Conservation (phyloP, 495 filamentous ascomycete species). For the Daldinia childiae region DNA sequence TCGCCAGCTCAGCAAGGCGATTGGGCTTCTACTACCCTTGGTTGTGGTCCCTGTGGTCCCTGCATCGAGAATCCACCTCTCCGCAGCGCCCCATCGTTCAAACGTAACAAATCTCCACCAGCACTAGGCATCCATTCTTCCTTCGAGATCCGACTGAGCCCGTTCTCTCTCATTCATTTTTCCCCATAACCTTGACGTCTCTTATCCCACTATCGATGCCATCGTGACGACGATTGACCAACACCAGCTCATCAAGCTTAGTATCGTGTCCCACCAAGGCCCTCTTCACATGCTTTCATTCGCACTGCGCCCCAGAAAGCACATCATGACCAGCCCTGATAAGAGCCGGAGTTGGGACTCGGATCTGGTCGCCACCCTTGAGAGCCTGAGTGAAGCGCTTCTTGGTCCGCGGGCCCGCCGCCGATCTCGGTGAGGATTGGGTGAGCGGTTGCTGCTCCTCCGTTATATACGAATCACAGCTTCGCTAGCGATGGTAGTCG, state of each 20-base stretch:
- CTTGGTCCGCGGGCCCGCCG: background rate
- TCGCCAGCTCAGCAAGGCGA: constrained; percentile 3
- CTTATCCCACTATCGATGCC: background rate
- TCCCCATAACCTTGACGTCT: background rate
- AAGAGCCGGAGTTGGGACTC: constrained; percentile 46
- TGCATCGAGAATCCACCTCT: constrained; percentile 10
- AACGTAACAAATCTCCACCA: background rate
- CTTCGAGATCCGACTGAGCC: background rate
- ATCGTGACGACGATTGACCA: background rate
- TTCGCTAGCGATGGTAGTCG: constrained; percentile 40
- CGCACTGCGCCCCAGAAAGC: constrained; percentile 69
- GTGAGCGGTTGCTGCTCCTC: background rate
- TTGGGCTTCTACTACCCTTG: background rate
- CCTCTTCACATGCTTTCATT: constrained; percentile 61
- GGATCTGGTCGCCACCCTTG: constrained; percentile 69
- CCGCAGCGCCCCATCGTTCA: constrained; percentile 8
- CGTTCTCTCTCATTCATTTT: background rate
- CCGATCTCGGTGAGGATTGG: constrained; percentile 5
- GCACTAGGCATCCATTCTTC: constrained; percentile 1
- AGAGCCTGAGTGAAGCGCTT: constrained; percentile 68
- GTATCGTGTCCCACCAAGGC: constrained; percentile 62
- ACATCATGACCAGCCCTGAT: constrained; percentile 67
- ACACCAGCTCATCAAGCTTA: constrained; percentile 34
- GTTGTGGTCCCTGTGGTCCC: constrained; percentile 4
- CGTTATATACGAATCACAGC: constrained; percentile 3